A percentile compares a stretch with the other conserved stretches of the same genome.
Evolutionary conservation across 1,139 yeast genomes (phyloP).

Genomic region (Taphrina wiesneri): DNA sequence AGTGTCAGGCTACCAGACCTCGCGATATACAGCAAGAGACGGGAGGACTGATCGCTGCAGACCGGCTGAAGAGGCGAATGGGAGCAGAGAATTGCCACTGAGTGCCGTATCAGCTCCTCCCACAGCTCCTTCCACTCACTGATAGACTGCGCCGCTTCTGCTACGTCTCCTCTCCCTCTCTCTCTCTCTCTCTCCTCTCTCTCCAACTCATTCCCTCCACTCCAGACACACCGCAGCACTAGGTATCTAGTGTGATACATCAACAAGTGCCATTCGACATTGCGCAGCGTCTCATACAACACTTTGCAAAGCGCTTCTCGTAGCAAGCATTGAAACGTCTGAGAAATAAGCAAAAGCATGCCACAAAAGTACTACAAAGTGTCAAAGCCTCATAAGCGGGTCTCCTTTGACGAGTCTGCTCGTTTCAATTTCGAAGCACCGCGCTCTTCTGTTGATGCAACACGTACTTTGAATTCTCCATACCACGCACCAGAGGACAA

Average conservation of each 20-base stretch:
- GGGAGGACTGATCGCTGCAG: too few species aligned
- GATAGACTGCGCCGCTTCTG: neutral
- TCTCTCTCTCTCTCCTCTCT: neutral
- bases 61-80: neutral
- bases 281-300: neutral
- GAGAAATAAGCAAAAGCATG: too few species aligned
- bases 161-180: neutral
- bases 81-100: neutral
- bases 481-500: constrained; percentile 1
- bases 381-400: constrained; percentile 2
- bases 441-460: neutral
- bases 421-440: constrained; percentile 11
- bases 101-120: neutral
- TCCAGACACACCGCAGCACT: too few species aligned
- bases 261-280: too few species aligned
- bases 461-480: neutral
- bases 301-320: neutral
- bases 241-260: too few species aligned
- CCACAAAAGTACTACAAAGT: neutral
- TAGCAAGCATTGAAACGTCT: too few species aligned
- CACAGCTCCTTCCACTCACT: neutral
- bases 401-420: constrained; percentile 7
- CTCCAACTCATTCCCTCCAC: neutral
- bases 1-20: too few species aligned
- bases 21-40: too few species aligned